Conservation (phyloP, 139 green algal genomes). For the Picochlorum sp. region DNA sequence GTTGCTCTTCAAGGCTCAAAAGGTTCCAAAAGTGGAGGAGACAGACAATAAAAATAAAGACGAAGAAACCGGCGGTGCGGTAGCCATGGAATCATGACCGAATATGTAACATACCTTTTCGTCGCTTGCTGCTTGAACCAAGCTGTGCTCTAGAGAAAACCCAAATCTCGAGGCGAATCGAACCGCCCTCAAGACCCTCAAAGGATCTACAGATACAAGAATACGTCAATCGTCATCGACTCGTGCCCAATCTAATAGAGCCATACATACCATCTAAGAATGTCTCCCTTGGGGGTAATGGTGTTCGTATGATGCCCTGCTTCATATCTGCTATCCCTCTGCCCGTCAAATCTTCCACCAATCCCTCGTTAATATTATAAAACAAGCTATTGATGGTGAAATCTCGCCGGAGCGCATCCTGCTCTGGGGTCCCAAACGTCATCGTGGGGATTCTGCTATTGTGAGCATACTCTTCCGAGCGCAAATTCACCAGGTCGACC, state of each 20-base stretch:
- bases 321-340: conserved; percentile 74
- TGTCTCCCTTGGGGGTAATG: conserved; percentile 74
- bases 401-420: conserved; percentile 78
- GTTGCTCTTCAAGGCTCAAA: conserved; percentile 73
- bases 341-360: conserved; percentile 85
- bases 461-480: conserved; percentile 83
- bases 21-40: neutral
- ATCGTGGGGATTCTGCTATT: conserved; percentile 82
- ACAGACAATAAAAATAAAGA: neutral
- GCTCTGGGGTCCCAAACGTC: conserved; percentile 72
- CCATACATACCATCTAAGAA: conserved; percentile 66
- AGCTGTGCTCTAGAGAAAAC: conserved; percentile 69
- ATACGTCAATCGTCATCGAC: neutral
- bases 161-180: conserved; percentile 81
- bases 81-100: neutral
- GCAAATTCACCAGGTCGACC: conserved; percentile 96
- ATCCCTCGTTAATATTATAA: conserved; percentile 87
- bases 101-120: neutral
- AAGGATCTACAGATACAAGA: conserved; percentile 56
- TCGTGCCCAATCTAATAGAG: neutral
- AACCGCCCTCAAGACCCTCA: conserved; percentile 83
- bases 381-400: conserved; percentile 97
- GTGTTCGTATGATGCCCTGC: conserved; percentile 81
- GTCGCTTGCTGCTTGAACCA: conserved; percentile 60
- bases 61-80: neutral